Evolutionary conservation across 2,329 filamentous ascomycete genomes (phyloP).

Genomic region (Lecanicillium sp.): DNA sequence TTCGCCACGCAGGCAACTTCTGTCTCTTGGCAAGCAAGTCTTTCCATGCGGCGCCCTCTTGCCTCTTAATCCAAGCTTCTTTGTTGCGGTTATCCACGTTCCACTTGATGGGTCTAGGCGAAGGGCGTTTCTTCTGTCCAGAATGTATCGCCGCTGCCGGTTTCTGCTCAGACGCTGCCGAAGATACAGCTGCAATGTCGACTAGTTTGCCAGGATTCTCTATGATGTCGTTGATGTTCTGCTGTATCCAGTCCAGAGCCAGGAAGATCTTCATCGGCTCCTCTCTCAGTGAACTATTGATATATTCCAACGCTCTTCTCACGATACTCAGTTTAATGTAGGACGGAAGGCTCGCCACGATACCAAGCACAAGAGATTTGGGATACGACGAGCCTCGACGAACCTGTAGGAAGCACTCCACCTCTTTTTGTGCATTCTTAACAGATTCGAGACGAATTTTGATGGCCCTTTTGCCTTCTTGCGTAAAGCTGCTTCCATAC

Average conservation of each 20-base stretch:
- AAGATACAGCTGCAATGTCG: slow-evolving; percentile 74
- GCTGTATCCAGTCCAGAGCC: slow-evolving; percentile 84
- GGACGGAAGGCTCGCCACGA: slow-evolving; percentile 67
- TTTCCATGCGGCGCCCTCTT: slow-evolving; percentile 55
- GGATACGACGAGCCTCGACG: slow-evolving; percentile 71
- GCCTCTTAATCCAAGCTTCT: slow-evolving; percentile 62
- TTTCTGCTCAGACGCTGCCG: slow-evolving; percentile 51
- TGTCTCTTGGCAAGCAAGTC: slow-evolving; percentile 68
- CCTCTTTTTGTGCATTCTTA: slow-evolving; percentile 39
- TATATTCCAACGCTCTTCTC: slow-evolving; percentile 64
- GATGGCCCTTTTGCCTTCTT: slow-evolving; percentile 54
- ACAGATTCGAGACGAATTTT: slow-evolving; percentile 57
- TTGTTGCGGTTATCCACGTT: slow-evolving; percentile 49
- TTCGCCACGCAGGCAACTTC: slow-evolving; percentile 78
- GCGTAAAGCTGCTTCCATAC: slow-evolving; percentile 64
- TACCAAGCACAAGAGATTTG: slow-evolving; percentile 56
- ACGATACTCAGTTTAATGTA: slow-evolving; percentile 90
- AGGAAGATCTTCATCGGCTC: slow-evolving; percentile 87
- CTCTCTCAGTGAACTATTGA: slow-evolving; percentile 61
- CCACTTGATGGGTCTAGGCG: slow-evolving; percentile 57
- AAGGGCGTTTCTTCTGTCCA: slow-evolving; percentile 28
- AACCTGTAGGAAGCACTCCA: slow-evolving; percentile 54
- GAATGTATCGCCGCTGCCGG: slow-evolving; percentile 18
- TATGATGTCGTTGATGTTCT: slow-evolving; percentile 73
- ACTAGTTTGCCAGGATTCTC: slow-evolving; percentile 75